These are phyloP conservation scores for Vigna radiata DNA, from an alignment of 306 rosid genomes.

Conservation along the genomic window DNA sequence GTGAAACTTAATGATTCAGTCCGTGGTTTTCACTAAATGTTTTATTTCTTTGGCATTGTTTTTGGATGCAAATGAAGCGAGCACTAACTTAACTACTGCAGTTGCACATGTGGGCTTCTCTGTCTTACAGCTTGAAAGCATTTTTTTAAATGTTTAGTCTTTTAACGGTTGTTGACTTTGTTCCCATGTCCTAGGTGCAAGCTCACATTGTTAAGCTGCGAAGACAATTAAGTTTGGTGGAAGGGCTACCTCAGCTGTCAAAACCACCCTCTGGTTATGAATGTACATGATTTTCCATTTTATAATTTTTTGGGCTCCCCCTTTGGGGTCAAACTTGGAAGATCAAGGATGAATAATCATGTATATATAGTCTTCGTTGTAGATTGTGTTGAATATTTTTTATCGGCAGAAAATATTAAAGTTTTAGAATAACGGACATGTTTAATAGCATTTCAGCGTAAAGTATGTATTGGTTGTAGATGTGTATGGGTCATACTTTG, in stretches of 20 bases:
- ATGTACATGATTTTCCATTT: constrained; percentile 46
- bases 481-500: constrained; percentile 4
- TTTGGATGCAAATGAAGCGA: constrained; percentile 35
- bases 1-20: constrained; percentile 20
- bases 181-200: constrained; percentile 76
- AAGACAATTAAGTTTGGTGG: constrained; percentile 83
- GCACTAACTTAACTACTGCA: constrained; percentile 9
- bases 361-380: constrained; percentile 38
- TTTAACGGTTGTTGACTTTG: constrained; percentile 40
- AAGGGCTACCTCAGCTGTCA: constrained; percentile 74
- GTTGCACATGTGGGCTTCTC: constrained; percentile 35
- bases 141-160: background rate
- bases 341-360: constrained; percentile 36
- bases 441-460: constrained; percentile 18
- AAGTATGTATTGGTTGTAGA: constrained; percentile 21
- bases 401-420: constrained; percentile 19
- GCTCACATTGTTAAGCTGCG: constrained; percentile 85
- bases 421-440: constrained; percentile 33
- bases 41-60: constrained; percentile 29
- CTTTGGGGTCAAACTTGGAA: constrained; percentile 34
- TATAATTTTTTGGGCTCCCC: constrained; percentile 17
- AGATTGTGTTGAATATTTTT: constrained; percentile 40
- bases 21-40: background rate
- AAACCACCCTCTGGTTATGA: constrained; percentile 79
- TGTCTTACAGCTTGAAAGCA: constrained; percentile 13